These are phyloP conservation scores for Penicillium desertorum DNA, from an alignment of 495 filamentous ascomycete genomes.

Conservation along the genomic window DNA sequence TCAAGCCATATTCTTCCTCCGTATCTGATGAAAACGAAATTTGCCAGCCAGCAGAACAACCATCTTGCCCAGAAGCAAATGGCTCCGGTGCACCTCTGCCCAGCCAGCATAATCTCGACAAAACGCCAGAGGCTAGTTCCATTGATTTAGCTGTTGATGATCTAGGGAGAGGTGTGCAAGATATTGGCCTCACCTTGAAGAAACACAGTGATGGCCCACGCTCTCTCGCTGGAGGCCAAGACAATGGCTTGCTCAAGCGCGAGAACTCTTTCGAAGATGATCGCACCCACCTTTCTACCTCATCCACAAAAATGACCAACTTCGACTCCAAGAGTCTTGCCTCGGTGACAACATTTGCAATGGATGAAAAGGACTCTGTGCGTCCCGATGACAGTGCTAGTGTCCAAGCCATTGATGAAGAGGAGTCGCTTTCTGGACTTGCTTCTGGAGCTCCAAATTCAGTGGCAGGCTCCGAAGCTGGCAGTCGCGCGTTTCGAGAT, in stretches of 20 bases:
- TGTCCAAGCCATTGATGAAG: constrained; percentile 84
- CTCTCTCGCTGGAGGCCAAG: constrained; percentile 32
- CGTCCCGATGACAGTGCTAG: constrained; percentile 93
- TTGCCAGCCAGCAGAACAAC: constrained; percentile 22
- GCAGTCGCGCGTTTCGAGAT: constrained; percentile 69
- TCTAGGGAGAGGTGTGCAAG: constrained; percentile 39
- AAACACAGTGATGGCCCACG: constrained; percentile 31
- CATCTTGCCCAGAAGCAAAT: constrained; percentile 22
- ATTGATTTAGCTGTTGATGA: constrained; percentile 33
- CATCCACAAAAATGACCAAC: constrained; percentile 80
- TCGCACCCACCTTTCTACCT: constrained; percentile 68
- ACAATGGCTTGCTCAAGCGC: constrained; percentile 38
- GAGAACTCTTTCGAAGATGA: constrained; percentile 53
- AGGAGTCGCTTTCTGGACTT: constrained; percentile 71
- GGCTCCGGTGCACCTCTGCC: constrained; percentile 22
- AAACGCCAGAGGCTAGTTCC: constrained; percentile 18
- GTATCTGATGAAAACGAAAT: constrained; percentile 29
- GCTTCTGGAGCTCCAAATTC: constrained; percentile 73
- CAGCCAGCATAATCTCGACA: constrained; percentile 22
- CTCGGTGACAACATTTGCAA: constrained; percentile 84
- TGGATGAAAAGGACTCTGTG: constrained; percentile 93
- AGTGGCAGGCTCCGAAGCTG: constrained; percentile 75
- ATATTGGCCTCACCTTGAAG: constrained; percentile 32
- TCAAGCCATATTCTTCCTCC: constrained; percentile 29
- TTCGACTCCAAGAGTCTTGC: constrained; percentile 89